A percentile compares a stretch with the other conserved stretches of the same genome.
Evolutionary conservation across 176 grass and related monocot species (phyloP).

Genomic region (Eleusine coracana): DNA sequence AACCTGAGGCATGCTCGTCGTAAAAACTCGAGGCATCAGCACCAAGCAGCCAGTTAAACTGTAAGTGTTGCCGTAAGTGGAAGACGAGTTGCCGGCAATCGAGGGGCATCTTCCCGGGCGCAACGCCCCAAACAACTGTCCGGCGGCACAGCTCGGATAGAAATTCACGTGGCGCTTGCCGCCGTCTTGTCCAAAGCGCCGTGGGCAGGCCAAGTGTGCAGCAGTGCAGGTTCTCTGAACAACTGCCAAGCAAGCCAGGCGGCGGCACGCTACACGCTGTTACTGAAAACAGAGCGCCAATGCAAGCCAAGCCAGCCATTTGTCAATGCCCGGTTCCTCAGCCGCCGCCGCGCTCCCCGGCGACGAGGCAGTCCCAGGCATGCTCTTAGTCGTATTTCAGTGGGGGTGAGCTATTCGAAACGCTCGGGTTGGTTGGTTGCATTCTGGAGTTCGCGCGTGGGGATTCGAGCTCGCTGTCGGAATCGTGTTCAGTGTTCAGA

Average conservation of each 20-base stretch:
- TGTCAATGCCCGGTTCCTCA: slow-evolving; percentile 35
- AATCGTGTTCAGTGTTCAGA: slow-evolving; percentile 23
- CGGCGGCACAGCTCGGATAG: slow-evolving; percentile 12
- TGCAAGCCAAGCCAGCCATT: background rate
- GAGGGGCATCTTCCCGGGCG: slow-evolving; percentile 27
- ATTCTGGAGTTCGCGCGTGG: slow-evolving; percentile 18
- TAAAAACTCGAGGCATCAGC: background rate
- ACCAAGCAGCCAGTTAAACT: background rate
- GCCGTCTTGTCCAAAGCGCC: slow-evolving; percentile 19
- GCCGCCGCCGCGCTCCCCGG: slow-evolving; percentile 3
- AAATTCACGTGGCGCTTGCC: slow-evolving; percentile 56
- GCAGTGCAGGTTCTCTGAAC: slow-evolving; percentile 33
- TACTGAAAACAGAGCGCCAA: background rate
- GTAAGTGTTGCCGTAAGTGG: background rate
- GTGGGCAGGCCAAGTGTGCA: slow-evolving; percentile 27
- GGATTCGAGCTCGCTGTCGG: slow-evolving; percentile 39
- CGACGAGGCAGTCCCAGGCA: background rate
- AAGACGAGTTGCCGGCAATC: slow-evolving; percentile 19
- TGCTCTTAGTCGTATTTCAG: background rate
- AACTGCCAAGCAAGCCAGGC: slow-evolving; percentile 8
- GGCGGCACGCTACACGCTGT: slow-evolving; percentile 47
- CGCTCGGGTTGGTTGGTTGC: background rate
- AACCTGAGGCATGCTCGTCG: background rate
- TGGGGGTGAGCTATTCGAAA: background rate
- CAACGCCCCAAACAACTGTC: background rate